A percentile compares a stretch with the other conserved stretches of the same genome.
Evolutionary conservation across 148 eudicot species (phyloP).

Genomic region (Chenopodium quinoa): DNA sequence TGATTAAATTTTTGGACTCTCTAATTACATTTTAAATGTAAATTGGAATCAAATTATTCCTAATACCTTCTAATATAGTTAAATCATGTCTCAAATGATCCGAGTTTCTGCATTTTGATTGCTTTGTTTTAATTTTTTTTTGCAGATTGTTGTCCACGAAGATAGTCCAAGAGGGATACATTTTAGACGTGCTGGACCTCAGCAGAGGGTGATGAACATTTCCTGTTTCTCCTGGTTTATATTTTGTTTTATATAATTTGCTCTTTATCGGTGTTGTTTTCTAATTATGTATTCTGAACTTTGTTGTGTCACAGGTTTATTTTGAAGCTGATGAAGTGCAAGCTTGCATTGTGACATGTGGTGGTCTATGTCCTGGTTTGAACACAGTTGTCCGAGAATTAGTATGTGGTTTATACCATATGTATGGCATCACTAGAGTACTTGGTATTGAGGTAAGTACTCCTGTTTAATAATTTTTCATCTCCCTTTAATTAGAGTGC

Average conservation of each 20-base stretch:
- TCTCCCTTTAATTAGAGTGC: neutral
- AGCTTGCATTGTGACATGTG: constrained; percentile 59
- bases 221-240: neutral
- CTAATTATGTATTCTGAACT: neutral
- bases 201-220: constrained; percentile 50
- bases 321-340: constrained; percentile 49
- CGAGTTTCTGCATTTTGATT: neutral
- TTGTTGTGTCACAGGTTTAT: constrained; percentile 37
- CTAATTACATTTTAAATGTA: too few species aligned
- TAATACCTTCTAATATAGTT: neutral
- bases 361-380: constrained; percentile 55
- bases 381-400: constrained; percentile 55
- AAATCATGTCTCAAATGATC: neutral
- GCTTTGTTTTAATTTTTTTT: neutral
- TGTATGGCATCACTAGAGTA: constrained; percentile 48
- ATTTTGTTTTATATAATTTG: neutral
- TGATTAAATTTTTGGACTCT: neutral
- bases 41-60: neutral
- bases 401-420: constrained; percentile 49
- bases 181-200: constrained; percentile 91
- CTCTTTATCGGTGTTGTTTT: neutral
- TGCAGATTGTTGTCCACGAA: constrained; percentile 76
- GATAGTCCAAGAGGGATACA: constrained; percentile 73
- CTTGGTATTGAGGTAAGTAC: constrained; percentile 51
- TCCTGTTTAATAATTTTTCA: neutral